Conservation (phyloP, 1,284 basidiomycete species). For the Pyrrhoderma noxium region DNA sequence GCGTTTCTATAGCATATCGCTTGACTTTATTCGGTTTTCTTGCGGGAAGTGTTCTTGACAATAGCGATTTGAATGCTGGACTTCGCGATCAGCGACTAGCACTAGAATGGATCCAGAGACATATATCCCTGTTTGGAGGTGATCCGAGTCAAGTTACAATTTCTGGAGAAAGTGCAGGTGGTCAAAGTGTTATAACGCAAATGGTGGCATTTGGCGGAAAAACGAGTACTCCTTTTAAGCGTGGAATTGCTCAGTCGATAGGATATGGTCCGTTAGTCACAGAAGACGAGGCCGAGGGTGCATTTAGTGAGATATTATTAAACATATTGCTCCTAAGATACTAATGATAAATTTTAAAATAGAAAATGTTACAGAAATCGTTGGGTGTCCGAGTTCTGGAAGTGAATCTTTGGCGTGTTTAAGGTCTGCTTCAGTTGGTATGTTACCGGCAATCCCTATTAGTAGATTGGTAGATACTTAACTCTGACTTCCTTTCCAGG, state of each 20-base stretch:
- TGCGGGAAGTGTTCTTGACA: slow-evolving; percentile 29
- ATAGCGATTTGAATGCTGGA: slow-evolving; percentile 36
- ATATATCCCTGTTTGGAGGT: slow-evolving; percentile 37
- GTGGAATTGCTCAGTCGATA: slow-evolving; percentile 37
- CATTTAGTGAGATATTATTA: slow-evolving; percentile 27
- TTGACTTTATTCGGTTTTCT: slow-evolving; percentile 50
- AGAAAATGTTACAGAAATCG: slow-evolving; percentile 29
- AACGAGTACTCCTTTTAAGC: slow-evolving; percentile 32
- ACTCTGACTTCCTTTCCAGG: slow-evolving; percentile 22
- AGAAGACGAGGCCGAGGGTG: slow-evolving; percentile 26
- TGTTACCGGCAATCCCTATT: background rate
- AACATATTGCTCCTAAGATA: background rate
- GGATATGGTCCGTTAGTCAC: slow-evolving; percentile 35
- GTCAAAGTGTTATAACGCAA: slow-evolving; percentile 37
- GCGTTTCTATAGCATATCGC: slow-evolving; percentile 49
- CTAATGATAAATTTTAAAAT: background rate
- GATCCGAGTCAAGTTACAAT: slow-evolving; percentile 36
- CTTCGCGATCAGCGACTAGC: slow-evolving; percentile 41
- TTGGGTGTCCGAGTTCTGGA: slow-evolving; percentile 30
- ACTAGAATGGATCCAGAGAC: slow-evolving; percentile 39
- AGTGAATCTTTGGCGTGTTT: slow-evolving; percentile 31
- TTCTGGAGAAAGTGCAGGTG: slow-evolving; percentile 40
- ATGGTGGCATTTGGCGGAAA: slow-evolving; percentile 35
- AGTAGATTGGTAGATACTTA: no score
- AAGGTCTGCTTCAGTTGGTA: slow-evolving; percentile 34